A percentile compares a stretch with the other conserved stretches of the same genome.
Evolutionary conservation across 2,329 filamentous ascomycete genomes (phyloP).

Genomic region (Fusarium armeniacum): DNA sequence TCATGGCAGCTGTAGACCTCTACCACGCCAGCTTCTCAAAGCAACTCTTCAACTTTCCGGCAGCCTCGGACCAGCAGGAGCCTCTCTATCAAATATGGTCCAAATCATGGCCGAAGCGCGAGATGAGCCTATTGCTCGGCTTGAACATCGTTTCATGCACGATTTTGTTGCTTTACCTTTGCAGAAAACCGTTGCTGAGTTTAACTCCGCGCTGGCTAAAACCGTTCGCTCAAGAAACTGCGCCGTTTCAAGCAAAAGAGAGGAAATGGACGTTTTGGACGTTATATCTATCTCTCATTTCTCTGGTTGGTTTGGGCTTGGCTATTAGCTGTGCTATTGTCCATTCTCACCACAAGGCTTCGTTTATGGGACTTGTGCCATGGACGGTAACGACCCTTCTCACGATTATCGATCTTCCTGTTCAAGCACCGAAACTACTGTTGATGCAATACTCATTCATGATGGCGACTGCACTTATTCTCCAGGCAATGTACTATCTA

Average conservation of each 20-base stretch:
- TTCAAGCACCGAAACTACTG: constrained; percentile 59
- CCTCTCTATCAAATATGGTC: constrained; percentile 13
- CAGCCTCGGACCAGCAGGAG: not conserved
- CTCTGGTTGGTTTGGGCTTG: constrained; percentile 54
- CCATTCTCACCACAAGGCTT: constrained; percentile 46
- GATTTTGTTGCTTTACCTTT: constrained; percentile 51
- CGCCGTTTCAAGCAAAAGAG: constrained; percentile 38
- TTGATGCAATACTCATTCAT: constrained; percentile 57
- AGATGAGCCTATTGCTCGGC: constrained; percentile 39
- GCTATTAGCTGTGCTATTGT: constrained; percentile 52
- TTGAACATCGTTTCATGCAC: constrained; percentile 50
- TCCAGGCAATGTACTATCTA: constrained; percentile 53
- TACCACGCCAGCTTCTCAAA: constrained; percentile 35
- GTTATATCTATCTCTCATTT: constrained; percentile 53
- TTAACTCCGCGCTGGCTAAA: constrained; percentile 58
- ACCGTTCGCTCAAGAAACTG: constrained; percentile 60
- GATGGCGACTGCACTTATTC: constrained; percentile 51
- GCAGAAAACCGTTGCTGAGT: constrained; percentile 46
- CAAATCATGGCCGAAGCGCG: constrained; percentile 17
- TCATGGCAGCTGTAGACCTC: constrained; percentile 32
- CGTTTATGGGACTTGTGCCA: constrained; percentile 56
- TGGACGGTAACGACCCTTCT: constrained; percentile 58
- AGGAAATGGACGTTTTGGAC: constrained; percentile 59
- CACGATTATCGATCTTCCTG: constrained; percentile 57
- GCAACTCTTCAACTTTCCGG: constrained; percentile 17